Percentiles rank a stretch among this genome's conserved stretches.
phyloP scores from a whole-genome alignment of 2,329 filamentous ascomycete genomes.

The Fusarium buharicum region DNA sequence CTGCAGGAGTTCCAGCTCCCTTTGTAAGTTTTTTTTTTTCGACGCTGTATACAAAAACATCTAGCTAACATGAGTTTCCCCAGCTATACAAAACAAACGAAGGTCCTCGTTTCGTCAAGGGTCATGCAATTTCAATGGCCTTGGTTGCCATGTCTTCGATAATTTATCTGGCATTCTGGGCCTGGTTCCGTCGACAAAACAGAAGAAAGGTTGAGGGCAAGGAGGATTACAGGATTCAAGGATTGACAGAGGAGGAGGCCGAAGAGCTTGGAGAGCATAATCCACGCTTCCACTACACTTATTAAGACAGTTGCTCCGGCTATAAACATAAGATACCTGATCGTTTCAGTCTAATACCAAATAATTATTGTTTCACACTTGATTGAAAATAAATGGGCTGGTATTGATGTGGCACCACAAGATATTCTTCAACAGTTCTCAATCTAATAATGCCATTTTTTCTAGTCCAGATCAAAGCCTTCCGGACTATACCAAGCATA shows the following conservation, averaged over 20 bases:
- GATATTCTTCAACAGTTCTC: no score
- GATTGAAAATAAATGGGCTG: no score
- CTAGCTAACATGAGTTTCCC: neutral
- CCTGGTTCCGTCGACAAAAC: constrained; percentile 51
- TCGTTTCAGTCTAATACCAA: no score
- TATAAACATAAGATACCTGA: neutral
- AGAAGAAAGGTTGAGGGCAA: constrained; percentile 45
- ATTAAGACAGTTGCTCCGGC: constrained; percentile 14
- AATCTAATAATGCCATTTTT: no score
- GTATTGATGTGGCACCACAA: no score
- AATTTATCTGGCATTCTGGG: constrained; percentile 54
- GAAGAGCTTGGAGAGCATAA: constrained; percentile 49
- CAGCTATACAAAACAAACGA: constrained; percentile 49
- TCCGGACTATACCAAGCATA: no score
- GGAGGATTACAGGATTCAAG: constrained; percentile 44
- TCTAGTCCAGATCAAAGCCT: no score
- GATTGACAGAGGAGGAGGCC: constrained; percentile 46
- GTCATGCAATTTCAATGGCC: constrained; percentile 61
- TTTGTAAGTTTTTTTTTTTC: constrained; percentile 52
- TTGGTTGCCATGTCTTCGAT: constrained; percentile 58
- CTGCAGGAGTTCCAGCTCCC: constrained; percentile 70
- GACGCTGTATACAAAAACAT: fast-evolving
- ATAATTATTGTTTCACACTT: no score
- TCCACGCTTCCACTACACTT: constrained; percentile 47
- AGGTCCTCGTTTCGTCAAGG: constrained; percentile 58